These are phyloP conservation scores for Salix caprea DNA, from an alignment of 345 rosid species.

Conservation along the genomic window DNA sequence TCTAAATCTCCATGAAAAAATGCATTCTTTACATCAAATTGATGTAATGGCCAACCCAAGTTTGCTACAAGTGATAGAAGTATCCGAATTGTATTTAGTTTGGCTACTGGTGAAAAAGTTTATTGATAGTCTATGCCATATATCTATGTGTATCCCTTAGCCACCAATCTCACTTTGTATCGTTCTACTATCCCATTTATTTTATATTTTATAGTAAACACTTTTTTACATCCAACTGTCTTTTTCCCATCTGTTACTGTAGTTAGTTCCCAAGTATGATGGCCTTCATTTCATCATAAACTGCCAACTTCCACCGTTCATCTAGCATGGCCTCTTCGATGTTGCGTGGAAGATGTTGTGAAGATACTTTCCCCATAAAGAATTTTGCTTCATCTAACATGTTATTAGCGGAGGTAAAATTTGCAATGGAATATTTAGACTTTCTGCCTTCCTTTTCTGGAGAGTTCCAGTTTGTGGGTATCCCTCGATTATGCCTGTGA, in stretches of 20 bases:
- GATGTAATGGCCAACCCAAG: not conserved
- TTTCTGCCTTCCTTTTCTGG: too few relatives aligned
- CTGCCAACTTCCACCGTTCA: fast-evolving
- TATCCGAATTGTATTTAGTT: too few relatives aligned
- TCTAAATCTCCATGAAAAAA: too few relatives aligned
- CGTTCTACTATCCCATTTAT: too few relatives aligned
- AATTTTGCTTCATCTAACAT: not conserved
- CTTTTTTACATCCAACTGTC: not conserved
- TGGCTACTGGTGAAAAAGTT: not conserved
- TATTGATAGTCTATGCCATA: not conserved
- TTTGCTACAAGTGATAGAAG: not conserved
- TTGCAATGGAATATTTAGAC: too few relatives aligned
- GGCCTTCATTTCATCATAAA: too few relatives aligned
- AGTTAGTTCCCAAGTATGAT: not conserved
- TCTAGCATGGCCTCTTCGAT: too few relatives aligned
- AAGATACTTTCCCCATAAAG: too few relatives aligned
- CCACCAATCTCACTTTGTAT: not conserved
- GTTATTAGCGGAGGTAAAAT: not conserved
- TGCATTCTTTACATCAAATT: too few relatives aligned
- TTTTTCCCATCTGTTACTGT: not conserved
- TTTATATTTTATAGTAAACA: too few relatives aligned
- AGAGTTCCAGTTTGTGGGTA: not conserved
- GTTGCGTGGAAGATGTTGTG: fast-evolving
- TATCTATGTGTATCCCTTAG: too few relatives aligned
- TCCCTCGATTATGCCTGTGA: not conserved